Conservation (phyloP, 495 filamentous ascomycete genomes). For the Lasiosphaeris hirsuta region DNA sequence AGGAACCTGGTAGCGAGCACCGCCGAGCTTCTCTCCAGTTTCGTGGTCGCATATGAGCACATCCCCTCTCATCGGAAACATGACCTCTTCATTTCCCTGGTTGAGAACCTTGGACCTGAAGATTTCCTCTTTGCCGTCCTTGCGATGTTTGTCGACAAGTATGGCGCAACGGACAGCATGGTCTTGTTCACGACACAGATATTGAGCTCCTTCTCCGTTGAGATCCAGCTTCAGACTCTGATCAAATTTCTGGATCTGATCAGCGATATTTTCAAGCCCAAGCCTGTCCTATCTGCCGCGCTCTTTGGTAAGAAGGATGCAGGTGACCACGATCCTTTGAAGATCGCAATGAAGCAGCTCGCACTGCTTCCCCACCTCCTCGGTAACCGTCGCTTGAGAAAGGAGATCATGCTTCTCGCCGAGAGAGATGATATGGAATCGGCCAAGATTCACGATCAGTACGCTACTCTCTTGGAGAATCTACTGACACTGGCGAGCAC, state of each 20-base stretch:
- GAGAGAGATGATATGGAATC: constrained; percentile 57
- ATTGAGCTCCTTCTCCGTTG: constrained; percentile 53
- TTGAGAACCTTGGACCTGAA: constrained; percentile 74
- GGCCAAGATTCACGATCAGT: constrained; percentile 59
- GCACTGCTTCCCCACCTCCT: constrained; percentile 54
- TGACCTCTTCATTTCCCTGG: constrained; percentile 73
- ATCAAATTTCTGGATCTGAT: constrained; percentile 70
- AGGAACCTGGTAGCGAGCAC: constrained; percentile 72
- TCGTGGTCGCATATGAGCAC: constrained; percentile 91
- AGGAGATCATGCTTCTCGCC: constrained; percentile 46
- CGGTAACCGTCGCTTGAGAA: constrained; percentile 45
- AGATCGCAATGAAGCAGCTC: constrained; percentile 61
- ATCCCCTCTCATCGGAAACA: constrained; percentile 81
- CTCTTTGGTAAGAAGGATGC: constrained; percentile 66
- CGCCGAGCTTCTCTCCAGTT: constrained; percentile 83
- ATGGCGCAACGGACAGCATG: constrained; percentile 51
- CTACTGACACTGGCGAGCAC: constrained; percentile 59
- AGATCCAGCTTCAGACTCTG: constrained; percentile 65
- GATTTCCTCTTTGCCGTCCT: constrained; percentile 76
- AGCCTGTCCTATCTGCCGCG: constrained; percentile 61
- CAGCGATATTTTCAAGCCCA: constrained; percentile 67
- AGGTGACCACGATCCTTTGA: constrained; percentile 53
- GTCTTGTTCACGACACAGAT: constrained; percentile 53
- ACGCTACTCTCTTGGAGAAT: constrained; percentile 68
- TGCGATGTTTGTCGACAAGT: constrained; percentile 68